These are phyloP conservation scores for Zostera marina DNA, from an alignment of 116 monocot species.

Conservation along the genomic window DNA sequence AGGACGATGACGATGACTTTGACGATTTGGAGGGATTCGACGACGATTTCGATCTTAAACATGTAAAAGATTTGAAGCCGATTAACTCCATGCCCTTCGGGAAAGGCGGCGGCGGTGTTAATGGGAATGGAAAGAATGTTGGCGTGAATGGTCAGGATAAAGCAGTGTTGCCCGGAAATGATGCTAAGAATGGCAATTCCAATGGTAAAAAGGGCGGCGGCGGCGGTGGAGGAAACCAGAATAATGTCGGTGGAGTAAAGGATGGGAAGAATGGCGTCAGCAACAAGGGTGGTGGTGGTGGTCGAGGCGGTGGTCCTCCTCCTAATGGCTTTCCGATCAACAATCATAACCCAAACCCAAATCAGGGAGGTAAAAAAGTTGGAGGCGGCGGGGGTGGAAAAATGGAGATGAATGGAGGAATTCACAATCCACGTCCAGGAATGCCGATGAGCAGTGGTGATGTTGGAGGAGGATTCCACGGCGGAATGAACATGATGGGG, in stretches of 20 bases:
- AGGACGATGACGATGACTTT: slow-evolving; percentile 37
- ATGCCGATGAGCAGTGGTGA: not conserved
- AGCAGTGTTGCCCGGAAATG: slow-evolving; percentile 9
- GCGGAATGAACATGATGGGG: slow-evolving; percentile 6
- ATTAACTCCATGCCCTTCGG: slow-evolving; percentile 5
- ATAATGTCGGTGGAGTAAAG: slow-evolving; percentile 11
- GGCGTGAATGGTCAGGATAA: slow-evolving; percentile 26
- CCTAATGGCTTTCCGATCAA: slow-evolving; percentile 11
- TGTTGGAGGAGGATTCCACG: not conserved
- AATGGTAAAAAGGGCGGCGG: slow-evolving; percentile 14
- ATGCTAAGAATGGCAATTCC: slow-evolving; percentile 18
- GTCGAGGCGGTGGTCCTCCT: too few relatives aligned
- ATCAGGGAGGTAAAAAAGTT: not conserved
- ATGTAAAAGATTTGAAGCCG: slow-evolving; percentile 9
- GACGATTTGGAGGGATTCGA: slow-evolving; percentile 40
- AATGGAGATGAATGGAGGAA: slow-evolving; percentile 8
- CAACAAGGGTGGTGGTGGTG: slow-evolving; percentile 8
- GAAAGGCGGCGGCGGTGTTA: not conserved
- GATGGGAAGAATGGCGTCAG: slow-evolving; percentile 5
- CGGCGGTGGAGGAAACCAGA: slow-evolving; percentile 6
- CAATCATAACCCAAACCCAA: slow-evolving; percentile 14
- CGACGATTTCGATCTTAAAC: not conserved
- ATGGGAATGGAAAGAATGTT: not conserved
- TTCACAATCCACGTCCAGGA: slow-evolving; percentile 1
- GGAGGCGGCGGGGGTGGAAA: not conserved